phyloP scores from a whole-genome alignment of 805 yeast species.

The Yamadazyma scolyti region DNA sequence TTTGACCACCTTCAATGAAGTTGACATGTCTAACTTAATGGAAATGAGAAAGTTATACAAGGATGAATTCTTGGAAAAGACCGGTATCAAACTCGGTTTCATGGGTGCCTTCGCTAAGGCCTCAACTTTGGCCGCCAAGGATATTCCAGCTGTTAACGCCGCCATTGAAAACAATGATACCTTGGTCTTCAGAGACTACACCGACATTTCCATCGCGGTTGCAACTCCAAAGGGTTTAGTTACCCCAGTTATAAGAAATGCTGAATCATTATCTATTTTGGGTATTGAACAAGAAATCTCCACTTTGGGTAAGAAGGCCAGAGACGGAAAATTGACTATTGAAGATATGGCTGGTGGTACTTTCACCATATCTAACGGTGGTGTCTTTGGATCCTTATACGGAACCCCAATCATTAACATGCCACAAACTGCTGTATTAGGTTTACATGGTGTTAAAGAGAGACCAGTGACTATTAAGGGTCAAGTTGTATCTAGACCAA shows the following conservation, averaged over 20 bases:
- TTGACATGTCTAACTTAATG: slow-evolving; percentile 88
- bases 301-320: slow-evolving; percentile 83
- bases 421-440: slow-evolving; percentile 98
- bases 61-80: slow-evolving; percentile 91
- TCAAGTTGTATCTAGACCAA: slow-evolving; percentile 93
- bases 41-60: slow-evolving; percentile 95
- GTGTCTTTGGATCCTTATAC: slow-evolving; percentile 95
- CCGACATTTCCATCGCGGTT: slow-evolving; percentile 93
- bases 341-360: slow-evolving; percentile 99
- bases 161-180: slow-evolving; percentile 90
- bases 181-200: slow-evolving; percentile 93
- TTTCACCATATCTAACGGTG: slow-evolving; percentile 98
- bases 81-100: slow-evolving; percentile 94
- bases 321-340: slow-evolving; percentile 92
- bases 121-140: slow-evolving; percentile 86
- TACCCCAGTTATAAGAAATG: slow-evolving; percentile 96
- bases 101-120: slow-evolving; percentile 99
- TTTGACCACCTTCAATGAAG: slow-evolving; percentile 96
- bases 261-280: slow-evolving; percentile 82
- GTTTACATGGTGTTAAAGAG: slow-evolving; percentile 95
- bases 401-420: slow-evolving; percentile 98
- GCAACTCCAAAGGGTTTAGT: slow-evolving; percentile 99
- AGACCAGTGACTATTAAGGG: slow-evolving; percentile 97
- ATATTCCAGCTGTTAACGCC: slow-evolving; percentile 92
- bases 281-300: slow-evolving; percentile 88